Base-by-base conservation (phyloP, 768 basidiomycete genomes). In the Mycena crocata region DNA sequence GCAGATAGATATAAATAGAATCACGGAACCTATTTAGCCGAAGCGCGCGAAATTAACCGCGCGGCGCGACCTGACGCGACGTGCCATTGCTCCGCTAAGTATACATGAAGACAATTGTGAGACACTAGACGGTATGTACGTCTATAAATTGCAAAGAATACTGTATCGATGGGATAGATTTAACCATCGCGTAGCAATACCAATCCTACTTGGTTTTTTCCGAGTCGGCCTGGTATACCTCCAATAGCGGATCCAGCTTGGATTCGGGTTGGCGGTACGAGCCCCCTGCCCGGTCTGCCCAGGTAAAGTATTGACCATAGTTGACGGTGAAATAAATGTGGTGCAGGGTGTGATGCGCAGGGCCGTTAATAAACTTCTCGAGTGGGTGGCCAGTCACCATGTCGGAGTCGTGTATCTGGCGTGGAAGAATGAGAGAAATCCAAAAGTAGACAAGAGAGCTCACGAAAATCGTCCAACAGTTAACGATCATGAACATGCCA, bases 241-340 rank as follows among this genome's bases (percentile, higher is more conserved):
- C 92, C 21, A 93, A 82, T 51, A 98, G 73, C 3, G 97, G 98
- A 75, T 99, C 98, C 30, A 97, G 87, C 42, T 85, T 82, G 2
- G 90, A 87, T 49, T 88, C 87, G 6, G 98, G 98, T 62, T 96
- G 90, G 40, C 96, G 92, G 80, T 98, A 99, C 19, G 95, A 96
- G 45, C 89, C 89, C 57, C 89, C 90, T 55, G 83, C 84, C 45
- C 90, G 87, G 78, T 99, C 98, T 21, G 94, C 94, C 90, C 92
- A 96, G 32, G 96, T 98, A 77, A 99, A 98, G 82, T 99, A 99
- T 90, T 95, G 94, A 26, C 95, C 96, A 78, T 95, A 97, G 84
- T 99, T 99, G 71, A 93, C 92, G 48, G 92, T 98, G 82, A 98
- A 99, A 83, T 96, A 97, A 30, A 99, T 82, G 74, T 99, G 98